Evolutionary conservation across 495 filamentous ascomycete species (phyloP), one percentile per base, ranked within the genome.

Genomic region (Penicillium steckii): DNA sequence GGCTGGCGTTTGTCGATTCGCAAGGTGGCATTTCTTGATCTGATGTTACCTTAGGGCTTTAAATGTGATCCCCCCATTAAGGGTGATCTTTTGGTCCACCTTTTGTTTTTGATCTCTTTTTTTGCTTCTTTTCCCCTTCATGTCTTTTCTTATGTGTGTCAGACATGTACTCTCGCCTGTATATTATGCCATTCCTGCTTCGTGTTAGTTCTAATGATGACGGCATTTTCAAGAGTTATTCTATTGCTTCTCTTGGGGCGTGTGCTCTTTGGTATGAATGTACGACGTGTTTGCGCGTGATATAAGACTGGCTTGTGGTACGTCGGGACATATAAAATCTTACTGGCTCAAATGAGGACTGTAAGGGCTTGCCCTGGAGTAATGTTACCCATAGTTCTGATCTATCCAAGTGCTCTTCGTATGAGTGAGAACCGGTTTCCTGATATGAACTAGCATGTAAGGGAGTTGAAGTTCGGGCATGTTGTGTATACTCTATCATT

Each of bases 131-230:
- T 29, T 21, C 35, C 33, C 26, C 23, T 46, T 50, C 33, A 18
- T 27, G 15, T 45, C 24, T 54, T 55, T 33, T 17, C 45, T 47
- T 37, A 45, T 47, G n/a, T 32, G 29, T 32, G 47, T 44, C 32
- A 30, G 53, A 49, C 37, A 44, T 47, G 45, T 44, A 41, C 53
- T 51, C 44, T 29, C 57, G 41, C 42, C 27, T 71, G 66, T 71
- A 68, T 46, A 68, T 67, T 70, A 69, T 57, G 57, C 50, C 55
- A 33, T n/a, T 57, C 48, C 52, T 60, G 56, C 46, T 60, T n/a
- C 44, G 50, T 40, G 46, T 44, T 52, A 55, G 46, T 66, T 53
- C 44, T 59, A 56, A 62, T 58, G 60, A 65, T 63, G 49, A 65
- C 55, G 62, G 55, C 51, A 57, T 30, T 58, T 58, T 44, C 37